A percentile compares a stretch with the other conserved stretches of the same genome.
Conservation (phyloP, 129 eudicot genomes). For the Lactuca sativa region DNA sequence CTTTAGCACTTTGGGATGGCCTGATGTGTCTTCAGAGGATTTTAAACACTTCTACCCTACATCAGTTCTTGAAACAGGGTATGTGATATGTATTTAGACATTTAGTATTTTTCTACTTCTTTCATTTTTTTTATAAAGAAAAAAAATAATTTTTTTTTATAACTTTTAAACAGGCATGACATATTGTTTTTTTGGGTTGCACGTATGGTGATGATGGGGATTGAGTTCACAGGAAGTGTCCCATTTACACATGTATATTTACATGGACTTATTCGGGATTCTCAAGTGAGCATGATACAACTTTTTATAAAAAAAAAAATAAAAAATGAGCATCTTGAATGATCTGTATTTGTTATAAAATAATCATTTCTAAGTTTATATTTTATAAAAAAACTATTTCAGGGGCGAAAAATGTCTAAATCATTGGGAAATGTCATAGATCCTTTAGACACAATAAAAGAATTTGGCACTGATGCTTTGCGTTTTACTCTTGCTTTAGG, state of each 20-base stretch:
- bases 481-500: constrained; percentile 92
- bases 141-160: background rate
- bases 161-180: constrained; percentile 75
- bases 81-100: background rate
- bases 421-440: constrained; percentile 93
- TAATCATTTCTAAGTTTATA: background rate
- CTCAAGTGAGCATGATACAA: constrained; percentile 61
- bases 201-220: constrained; percentile 99
- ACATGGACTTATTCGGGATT: constrained; percentile 94
- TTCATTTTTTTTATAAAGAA: background rate
- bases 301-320: no score
- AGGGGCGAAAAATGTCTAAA: constrained; percentile 99
- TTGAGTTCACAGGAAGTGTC: constrained; percentile 86
- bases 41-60: constrained; percentile 82
- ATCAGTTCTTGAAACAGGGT: constrained; percentile 97
- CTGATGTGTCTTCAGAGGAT: constrained; percentile 85
- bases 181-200: constrained; percentile 99
- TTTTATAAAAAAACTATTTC: constrained; percentile 20
- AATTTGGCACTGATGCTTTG: constrained; percentile 93
- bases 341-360: background rate
- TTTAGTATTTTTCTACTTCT: constrained; percentile 4
- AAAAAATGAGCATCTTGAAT: background rate
- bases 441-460: constrained; percentile 85
- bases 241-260: constrained; percentile 85
- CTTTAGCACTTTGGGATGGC: constrained; percentile 98